phyloP scores from a whole-genome alignment of 2,329 filamentous ascomycete species.

The Tolypocladium tropicale region DNA sequence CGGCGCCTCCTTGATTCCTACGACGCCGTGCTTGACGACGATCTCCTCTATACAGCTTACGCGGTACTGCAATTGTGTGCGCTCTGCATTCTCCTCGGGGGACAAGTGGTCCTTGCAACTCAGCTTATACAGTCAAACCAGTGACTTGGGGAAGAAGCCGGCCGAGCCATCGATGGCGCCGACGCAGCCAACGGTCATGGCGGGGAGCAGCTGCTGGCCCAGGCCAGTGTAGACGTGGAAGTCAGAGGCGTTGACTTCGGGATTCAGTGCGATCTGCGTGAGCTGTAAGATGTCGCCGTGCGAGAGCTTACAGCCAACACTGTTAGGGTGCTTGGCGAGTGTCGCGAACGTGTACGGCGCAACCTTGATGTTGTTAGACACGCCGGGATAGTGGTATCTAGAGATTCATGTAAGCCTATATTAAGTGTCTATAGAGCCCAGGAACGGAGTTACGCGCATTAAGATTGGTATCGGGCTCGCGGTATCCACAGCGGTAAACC shows the following conservation, averaged over 20 bases:
- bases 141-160: constrained; percentile 51
- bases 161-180: constrained; percentile 54
- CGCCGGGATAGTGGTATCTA: constrained; percentile 56
- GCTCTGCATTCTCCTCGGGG: constrained; percentile 37
- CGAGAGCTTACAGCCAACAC: constrained; percentile 60
- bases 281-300: constrained; percentile 56
- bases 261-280: constrained; percentile 48
- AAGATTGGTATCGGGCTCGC: constrained; percentile 46
- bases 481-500: constrained; percentile 49
- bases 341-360: constrained; percentile 44
- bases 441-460: constrained; percentile 22
- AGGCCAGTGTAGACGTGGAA: constrained; percentile 56
- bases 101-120: constrained; percentile 19
- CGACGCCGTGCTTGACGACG: constrained; percentile 47
- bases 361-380: constrained; percentile 54
- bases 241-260: constrained; percentile 44
- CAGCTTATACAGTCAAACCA: constrained; percentile 47
- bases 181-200: constrained; percentile 45
- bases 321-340: constrained; percentile 53
- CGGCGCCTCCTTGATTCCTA: constrained; percentile 57
- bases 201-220: constrained; percentile 54
- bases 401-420: too few relatives aligned
- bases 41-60: constrained; percentile 53
- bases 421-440: too few relatives aligned
- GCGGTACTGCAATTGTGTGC: constrained; percentile 47